Evolutionary conservation across 352 stramenopile genomes (phyloP), one percentile per base, ranked within the genome.

Genomic region (Salisapilia sapeloensis): DNA sequence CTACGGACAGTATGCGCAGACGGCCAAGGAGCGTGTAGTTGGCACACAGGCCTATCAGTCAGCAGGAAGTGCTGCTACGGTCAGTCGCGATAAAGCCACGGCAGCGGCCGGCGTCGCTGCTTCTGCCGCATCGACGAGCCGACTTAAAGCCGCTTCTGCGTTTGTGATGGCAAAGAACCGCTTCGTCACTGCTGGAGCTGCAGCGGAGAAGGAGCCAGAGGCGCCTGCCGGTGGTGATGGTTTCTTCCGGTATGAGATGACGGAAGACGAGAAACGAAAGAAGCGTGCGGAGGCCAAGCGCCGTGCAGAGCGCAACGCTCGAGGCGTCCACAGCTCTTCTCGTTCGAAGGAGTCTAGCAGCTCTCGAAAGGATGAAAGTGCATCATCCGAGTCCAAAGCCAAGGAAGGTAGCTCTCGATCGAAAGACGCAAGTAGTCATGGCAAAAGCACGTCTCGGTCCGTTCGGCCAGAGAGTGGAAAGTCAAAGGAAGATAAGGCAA

Each of bases 201-300:
- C n/a, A n/a, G n/a, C 26, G 13, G 10, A 31, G 26, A 12, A 31
- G 16, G 26, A 31, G 19, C 26, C 13, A 13, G 6, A 31, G 16
- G 9, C 26, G 16, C 26, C 16, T 31, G 26, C 13, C 9, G 2
- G 16, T 12, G 26, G 26, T 11, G 26, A 4, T n/a, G 4, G 7
- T 13, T 6, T 31, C 26, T 82, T 77, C 57, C 76, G 77, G 49
- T 82, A 82, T 50, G 66, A 82, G 27, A 79, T 82, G 66, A 60
- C 62, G 1, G 66, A 82, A 17, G 66, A 82, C n/a, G 62, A 82
- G 56, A 71, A 72, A 50, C 57, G 62, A 25, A 57, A 63, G 42
- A 67, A 79, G 39, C 62, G 66, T 48, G 66, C 66, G 16, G 58
- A 77, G 49, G 62, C 66, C 15, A 51, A 64, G 22, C 57, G 66